phyloP scores from a whole-genome alignment of 495 filamentous ascomycete species.

The Glutinoglossum americanum region DNA sequence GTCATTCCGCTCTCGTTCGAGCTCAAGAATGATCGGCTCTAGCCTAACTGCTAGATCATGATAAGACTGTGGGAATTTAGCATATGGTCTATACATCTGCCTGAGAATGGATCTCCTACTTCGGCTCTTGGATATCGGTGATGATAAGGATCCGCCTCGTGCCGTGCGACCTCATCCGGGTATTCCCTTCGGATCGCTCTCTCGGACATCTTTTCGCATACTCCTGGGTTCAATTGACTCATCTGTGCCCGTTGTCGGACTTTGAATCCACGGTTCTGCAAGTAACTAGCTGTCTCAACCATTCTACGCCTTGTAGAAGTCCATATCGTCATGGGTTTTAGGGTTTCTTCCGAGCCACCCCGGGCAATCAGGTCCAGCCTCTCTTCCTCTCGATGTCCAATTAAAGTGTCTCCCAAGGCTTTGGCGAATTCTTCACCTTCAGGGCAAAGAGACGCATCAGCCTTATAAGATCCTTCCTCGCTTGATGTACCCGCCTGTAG shows the following conservation, averaged over 20 bases:
- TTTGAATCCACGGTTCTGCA: slow-evolving; percentile 56
- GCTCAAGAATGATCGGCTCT: slow-evolving; percentile 95
- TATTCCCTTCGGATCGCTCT: slow-evolving; percentile 56
- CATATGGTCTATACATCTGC: neutral
- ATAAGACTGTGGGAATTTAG: slow-evolving; percentile 45
- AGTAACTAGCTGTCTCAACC: slow-evolving; percentile 69
- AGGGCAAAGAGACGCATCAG: slow-evolving; percentile 61
- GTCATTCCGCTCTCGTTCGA: slow-evolving; percentile 93
- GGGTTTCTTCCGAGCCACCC: slow-evolving; percentile 42
- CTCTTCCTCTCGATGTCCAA: slow-evolving; percentile 65
- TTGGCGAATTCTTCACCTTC: slow-evolving; percentile 69
- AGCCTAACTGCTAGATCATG: slow-evolving; percentile 93
- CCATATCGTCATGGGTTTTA: slow-evolving; percentile 79
- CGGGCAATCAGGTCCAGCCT: slow-evolving; percentile 41
- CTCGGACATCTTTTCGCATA: slow-evolving; percentile 81
- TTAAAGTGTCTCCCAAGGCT: slow-evolving; percentile 66
- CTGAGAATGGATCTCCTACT: slow-evolving; percentile 26
- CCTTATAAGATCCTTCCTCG: slow-evolving; percentile 75
- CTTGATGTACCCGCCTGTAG: slow-evolving; percentile 35
- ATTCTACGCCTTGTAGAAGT: slow-evolving; percentile 80
- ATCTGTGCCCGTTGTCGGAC: slow-evolving; percentile 83
- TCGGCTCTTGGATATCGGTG: slow-evolving; percentile 91
- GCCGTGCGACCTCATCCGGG: slow-evolving; percentile 77
- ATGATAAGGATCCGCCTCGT: slow-evolving; percentile 90
- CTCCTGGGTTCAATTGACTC: slow-evolving; percentile 89